Evolutionary conservation across 352 stramenopile genomes (phyloP).

Genomic region (Pseudoperonospora humuli): DNA sequence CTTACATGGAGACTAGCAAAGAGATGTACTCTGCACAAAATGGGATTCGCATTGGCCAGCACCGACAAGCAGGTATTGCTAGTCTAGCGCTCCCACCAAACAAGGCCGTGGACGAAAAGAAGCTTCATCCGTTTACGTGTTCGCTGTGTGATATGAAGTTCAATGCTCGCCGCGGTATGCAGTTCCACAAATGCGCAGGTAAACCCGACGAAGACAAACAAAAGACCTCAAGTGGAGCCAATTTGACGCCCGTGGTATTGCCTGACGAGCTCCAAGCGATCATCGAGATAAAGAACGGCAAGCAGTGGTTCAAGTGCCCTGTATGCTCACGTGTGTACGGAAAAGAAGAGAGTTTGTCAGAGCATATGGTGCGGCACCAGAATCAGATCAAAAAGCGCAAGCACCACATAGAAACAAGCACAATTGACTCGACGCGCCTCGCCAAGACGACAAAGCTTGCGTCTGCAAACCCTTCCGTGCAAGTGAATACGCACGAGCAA

Average conservation of each 20-base stretch:
- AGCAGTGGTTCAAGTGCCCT: conserved; percentile 83
- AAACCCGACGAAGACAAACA: conserved; percentile 34
- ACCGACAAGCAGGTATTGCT: conserved; percentile 41
- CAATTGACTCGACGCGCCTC: conserved; percentile 69
- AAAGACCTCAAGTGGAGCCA: conserved; percentile 13
- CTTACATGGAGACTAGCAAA: conserved; percentile 81
- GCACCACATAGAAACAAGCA: conserved; percentile 75
- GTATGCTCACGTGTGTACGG: conserved; percentile 74
- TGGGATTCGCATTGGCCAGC: conserved; percentile 53
- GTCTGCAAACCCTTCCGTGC: conserved; percentile 79
- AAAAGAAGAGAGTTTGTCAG: conserved; percentile 55
- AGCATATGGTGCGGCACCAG: conserved; percentile 79
- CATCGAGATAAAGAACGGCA: conserved; percentile 67
- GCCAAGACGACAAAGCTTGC: conserved; percentile 75
- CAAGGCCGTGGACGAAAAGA: conserved; percentile 84
- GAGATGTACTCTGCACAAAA: conserved; percentile 84
- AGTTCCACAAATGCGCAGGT: conserved; percentile 78
- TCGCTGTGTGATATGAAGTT: conserved; percentile 79
- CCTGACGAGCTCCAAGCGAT: conserved; percentile 58
- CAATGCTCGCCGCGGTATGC: conserved; percentile 73
- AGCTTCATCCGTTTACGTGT: conserved; percentile 80
- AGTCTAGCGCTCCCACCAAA: conserved; percentile 45
- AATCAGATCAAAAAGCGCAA: conserved; percentile 86
- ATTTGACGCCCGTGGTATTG: conserved; percentile 62
- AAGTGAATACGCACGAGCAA: conserved; percentile 82